These are phyloP conservation scores for Nothopassalora personata DNA, from an alignment of 2,329 filamentous ascomycete species.

Conservation along the genomic window DNA sequence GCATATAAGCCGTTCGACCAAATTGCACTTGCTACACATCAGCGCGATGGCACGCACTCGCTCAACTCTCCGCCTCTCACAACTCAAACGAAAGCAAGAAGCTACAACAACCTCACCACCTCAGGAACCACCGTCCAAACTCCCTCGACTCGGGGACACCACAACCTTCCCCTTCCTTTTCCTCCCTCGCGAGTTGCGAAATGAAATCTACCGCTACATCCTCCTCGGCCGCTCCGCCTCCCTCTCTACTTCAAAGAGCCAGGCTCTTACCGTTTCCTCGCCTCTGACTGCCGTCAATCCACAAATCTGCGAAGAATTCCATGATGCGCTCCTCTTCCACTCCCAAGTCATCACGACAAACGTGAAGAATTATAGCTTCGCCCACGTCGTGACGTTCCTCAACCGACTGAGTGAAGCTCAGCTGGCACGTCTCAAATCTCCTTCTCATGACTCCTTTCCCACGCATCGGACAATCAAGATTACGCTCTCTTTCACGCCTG, in stretches of 20 bases:
- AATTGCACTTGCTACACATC: not conserved
- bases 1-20: not conserved
- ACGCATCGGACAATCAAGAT: slow-evolving; percentile 5
- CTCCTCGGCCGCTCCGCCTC: not conserved
- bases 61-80: not conserved
- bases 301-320: slow-evolving; percentile 9
- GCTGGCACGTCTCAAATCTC: not conserved
- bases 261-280: not conserved
- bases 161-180: slow-evolving; percentile 28
- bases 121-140: not conserved
- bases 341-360: slow-evolving; percentile 4
- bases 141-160: not conserved
- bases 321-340: slow-evolving; percentile 6
- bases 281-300: slow-evolving; percentile 4
- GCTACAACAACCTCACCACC: not conserved
- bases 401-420: slow-evolving; percentile 9
- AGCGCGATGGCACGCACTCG: not conserved
- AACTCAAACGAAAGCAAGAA: not conserved
- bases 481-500: slow-evolving; percentile 2
- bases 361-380: slow-evolving; percentile 8
- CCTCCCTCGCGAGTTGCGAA: slow-evolving; percentile 35
- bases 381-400: slow-evolving; percentile 10
- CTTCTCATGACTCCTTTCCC: not conserved
- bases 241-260: not conserved
- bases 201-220: slow-evolving; percentile 33